Conservation (phyloP, 139 green algal genomes). For the Dunaliella primolecta region DNA sequence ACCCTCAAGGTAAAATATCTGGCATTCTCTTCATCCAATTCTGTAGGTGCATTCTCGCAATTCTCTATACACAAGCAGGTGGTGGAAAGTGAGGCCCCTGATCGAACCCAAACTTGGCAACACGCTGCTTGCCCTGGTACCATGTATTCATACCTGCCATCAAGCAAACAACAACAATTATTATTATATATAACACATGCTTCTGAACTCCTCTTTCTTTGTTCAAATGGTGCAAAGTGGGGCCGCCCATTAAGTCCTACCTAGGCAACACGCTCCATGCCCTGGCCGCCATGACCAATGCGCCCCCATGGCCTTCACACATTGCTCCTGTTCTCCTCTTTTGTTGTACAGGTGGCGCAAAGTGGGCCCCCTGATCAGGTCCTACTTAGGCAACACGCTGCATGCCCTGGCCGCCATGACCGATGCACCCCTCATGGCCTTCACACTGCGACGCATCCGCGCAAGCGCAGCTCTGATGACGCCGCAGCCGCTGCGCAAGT, state of each 20-base stretch:
- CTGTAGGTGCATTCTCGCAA: no score
- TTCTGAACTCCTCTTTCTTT: background rate
- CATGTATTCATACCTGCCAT: no score
- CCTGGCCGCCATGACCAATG: conserved; percentile 68
- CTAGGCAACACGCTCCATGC: conserved; percentile 94
- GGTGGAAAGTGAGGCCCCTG: no score
- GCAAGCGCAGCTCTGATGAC: conserved; percentile 35
- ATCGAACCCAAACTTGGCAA: no score
- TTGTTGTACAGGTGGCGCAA: conserved; percentile 51
- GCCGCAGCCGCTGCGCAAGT: conserved; percentile 51
- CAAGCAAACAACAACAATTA: no score
- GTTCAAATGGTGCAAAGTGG: conserved; percentile 51
- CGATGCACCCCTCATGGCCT: conserved; percentile 65
- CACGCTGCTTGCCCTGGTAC: no score
- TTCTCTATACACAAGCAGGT: no score
- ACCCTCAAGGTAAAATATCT: no score
- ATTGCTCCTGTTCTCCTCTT: no score
- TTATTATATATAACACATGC: no score
- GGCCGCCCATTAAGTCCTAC: conserved; percentile 82
- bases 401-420: conserved; percentile 80
- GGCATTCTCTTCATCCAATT: no score
- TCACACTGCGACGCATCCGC: conserved; percentile 75
- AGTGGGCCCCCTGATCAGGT: conserved; percentile 79
- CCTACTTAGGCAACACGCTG: conserved; percentile 91
- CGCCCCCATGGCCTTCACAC: conserved; percentile 65